Evolutionary conservation across 2,329 filamentous ascomycete species (phyloP), one percentile per base, ranked within the genome.

Genomic region (Exophiala viscosa): DNA sequence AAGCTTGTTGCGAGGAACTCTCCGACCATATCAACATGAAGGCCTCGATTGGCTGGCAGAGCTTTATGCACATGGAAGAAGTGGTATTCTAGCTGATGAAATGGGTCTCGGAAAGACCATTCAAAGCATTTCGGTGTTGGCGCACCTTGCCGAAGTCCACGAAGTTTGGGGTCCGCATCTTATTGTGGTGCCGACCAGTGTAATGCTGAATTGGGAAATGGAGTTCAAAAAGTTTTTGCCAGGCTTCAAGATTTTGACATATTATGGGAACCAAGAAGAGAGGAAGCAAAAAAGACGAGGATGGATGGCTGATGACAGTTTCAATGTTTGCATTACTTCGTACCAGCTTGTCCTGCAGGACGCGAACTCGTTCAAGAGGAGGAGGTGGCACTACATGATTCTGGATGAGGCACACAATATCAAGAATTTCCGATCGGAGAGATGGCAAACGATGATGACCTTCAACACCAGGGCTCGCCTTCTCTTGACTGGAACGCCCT

Each of bases 201-300:
- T 99, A 44, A 96, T 99, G 80, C 82, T 99, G 60, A 99, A 99
- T 67, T 99, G 93, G 93, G 95, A 99, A 69, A 97, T 97, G 87
- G 93, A 99, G 71, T 99, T 99, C 79, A 97, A 97, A 67, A 99
- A 99, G 69, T 99, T 75, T 83, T 89, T 91, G 52, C 93, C 95
- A 2, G 92, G 93, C 0, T 99, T 99, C 77, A 97, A 96, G 68
- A 95, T 99, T 50, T 77, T 99, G 54, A 93, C 91, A 0, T 99
- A 99, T 73, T 99, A 97, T 67, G 93, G 95, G 39, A 89, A 86
- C 38, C 87, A 91, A 63, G 90, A 96, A 61, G 93, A 99, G 71
- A 86, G 93, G 41, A 91, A 89, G 67, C 80, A 86, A 60, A 97
- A 97, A 70, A 86, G 95, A 23, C 84, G 87, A 65, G 92, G 93